Evolutionary conservation across 352 stramenopile genomes (phyloP).

Genomic region (Phytophthora pisi): DNA sequence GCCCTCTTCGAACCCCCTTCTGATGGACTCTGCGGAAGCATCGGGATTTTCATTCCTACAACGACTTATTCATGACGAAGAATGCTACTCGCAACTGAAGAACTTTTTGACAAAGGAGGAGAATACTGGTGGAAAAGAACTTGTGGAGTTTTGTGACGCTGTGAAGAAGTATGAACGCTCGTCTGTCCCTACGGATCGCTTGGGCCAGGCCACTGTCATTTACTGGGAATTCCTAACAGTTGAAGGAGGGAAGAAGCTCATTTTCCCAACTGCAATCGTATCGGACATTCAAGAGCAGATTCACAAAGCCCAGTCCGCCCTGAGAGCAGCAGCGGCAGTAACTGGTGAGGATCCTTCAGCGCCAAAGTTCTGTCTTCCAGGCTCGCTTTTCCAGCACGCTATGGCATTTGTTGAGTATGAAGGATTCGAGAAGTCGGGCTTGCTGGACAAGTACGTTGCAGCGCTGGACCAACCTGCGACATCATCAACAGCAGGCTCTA

Average conservation of each 20-base stretch:
- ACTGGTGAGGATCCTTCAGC: constrained; percentile 18
- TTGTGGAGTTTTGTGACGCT: constrained; percentile 83
- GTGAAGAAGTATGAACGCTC: constrained; percentile 86
- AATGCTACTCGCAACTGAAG: constrained; percentile 87
- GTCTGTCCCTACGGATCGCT: constrained; percentile 65
- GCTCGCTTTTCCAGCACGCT: constrained; percentile 73
- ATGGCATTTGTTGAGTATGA: constrained; percentile 71
- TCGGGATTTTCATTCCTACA: constrained; percentile 87
- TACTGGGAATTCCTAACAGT: constrained; percentile 84
- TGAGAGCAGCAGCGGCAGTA: constrained; percentile 25
- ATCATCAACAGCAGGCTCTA: constrained; percentile 21
- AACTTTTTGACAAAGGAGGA: constrained; percentile 72
- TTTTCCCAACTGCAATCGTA: constrained; percentile 63
- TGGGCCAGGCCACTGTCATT: constrained; percentile 78
- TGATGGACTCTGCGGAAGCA: constrained; percentile 68
- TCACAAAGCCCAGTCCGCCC: constrained; percentile 56
- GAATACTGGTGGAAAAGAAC: constrained; percentile 56
- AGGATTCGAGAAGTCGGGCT: constrained; percentile 71
- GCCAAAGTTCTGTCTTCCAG: constrained; percentile 37
- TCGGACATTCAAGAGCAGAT: constrained; percentile 68
- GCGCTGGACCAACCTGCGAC: constrained; percentile 58
- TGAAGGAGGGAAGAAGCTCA: constrained; percentile 64
- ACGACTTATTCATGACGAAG: constrained; percentile 87
- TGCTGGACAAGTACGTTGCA: constrained; percentile 83
- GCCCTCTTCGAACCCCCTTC: constrained; percentile 49